Evolutionary conservation across 306 rosid species (phyloP), one percentile per base, ranked within the genome.

Genomic region (Fagus sylvatica): DNA sequence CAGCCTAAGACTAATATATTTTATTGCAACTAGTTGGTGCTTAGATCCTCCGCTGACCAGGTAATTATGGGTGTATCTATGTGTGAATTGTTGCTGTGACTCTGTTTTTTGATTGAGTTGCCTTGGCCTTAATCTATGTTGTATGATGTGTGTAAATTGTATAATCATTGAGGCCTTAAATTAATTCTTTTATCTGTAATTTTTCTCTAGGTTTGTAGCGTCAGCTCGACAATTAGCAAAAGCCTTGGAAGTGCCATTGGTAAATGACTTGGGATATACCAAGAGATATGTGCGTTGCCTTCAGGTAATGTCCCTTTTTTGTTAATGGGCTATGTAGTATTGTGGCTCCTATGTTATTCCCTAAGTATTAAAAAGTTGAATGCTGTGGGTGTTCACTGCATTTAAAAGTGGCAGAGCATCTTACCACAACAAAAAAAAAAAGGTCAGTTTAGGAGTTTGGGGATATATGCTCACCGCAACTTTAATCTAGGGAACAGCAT

Each of bases 211-310:
- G 98, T 91, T 96, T 85, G 96, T 93, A 77, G 89, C 96, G 1
- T 93, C 99, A 64, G 93, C 97, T 13, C 91, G 97, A 71, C 99
- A 91, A 82, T 85, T 96, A 85, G 98, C 97, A 42, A 96, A 96
- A 87, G 94, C 99, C 69, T 86, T 96, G 80, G 99, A 96, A 89
- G 99, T 96, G 74, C 99, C 99, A 6, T 89, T 96, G 83, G 99
- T 96, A 78, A 96, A 96, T 89, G 99, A 96, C 88, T 89, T 96
- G 85, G 99, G 99, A 76, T 96, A 96, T 84, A 93, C 99, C 6
- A 96, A 96, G 91, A 86, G 98, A 96, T 96, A 96, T 16, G 97
- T 96, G 22, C 93, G 99, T 68, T 96, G 99, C 84, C 91, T 96
- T 74, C 99, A 96, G 97, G 99, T 96, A 91, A 70, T 78, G 41